Evolutionary conservation across 2,329 filamentous ascomycete species (phyloP).

Genomic region (Fusarium brevicatenulatum): DNA sequence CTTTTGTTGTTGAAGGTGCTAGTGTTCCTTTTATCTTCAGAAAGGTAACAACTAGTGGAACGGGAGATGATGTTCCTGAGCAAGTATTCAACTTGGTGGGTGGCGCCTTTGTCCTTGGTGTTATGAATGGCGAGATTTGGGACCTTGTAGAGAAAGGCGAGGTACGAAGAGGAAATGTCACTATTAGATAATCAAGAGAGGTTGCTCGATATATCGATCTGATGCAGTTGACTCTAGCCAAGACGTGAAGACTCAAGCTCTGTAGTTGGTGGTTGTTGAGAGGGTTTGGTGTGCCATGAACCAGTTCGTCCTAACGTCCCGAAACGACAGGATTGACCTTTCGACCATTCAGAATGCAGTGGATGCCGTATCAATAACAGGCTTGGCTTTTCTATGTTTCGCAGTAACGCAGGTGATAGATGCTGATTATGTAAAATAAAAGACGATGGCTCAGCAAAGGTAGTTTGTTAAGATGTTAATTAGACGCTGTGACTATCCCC

Average conservation of each 20-base stretch:
- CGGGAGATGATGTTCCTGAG: rapidly evolving
- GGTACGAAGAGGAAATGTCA: rapidly evolving
- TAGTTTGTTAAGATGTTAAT: no score
- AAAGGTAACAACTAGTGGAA: rapidly evolving
- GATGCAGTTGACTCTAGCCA: rapidly evolving
- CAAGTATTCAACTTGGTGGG: neutral
- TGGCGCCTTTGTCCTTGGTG: neutral
- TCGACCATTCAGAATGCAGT: no score
- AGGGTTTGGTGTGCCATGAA: no score
- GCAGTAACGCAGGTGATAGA: no score
- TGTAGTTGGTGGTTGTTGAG: rapidly evolving
- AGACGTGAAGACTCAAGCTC: rapidly evolving
- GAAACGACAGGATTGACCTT: neutral
- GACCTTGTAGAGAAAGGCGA: neutral
- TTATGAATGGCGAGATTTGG: neutral
- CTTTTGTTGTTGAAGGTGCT: neutral
- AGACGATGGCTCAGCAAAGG: no score
- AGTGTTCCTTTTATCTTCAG: neutral
- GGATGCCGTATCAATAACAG: rapidly evolving
- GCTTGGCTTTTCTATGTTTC: no score
- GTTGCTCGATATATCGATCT: rapidly evolving
- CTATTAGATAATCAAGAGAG: rapidly evolving
- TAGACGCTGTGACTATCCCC: no score
- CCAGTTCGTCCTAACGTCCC: rapidly evolving
- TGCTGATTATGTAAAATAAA: no score